These are phyloP conservation scores for Triticum urartu DNA, from an alignment of 176 grass and related monocot genomes.

Conservation along the genomic window DNA sequence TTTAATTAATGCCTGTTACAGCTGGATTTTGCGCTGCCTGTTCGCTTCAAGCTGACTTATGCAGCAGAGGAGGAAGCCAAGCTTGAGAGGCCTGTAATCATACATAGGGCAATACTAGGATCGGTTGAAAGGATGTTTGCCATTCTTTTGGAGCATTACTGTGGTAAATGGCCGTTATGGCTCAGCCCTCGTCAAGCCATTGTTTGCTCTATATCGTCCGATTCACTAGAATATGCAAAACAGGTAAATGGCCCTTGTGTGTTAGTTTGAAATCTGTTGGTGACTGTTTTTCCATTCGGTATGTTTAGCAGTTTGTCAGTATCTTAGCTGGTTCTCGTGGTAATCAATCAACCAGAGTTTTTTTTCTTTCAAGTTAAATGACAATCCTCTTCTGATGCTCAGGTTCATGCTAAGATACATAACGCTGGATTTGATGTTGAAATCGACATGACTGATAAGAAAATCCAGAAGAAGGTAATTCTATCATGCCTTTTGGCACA, in stretches of 20 bases:
- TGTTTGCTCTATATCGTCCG: conserved; percentile 73
- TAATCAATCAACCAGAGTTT: neutral
- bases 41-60: conserved; percentile 82
- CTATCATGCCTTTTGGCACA: neutral
- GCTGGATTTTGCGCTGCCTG: conserved; percentile 91
- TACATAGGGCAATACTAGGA: conserved; percentile 90
- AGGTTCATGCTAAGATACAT: conserved; percentile 73
- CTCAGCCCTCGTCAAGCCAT: conserved; percentile 97
- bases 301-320: neutral
- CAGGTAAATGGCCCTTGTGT: conserved; percentile 44
- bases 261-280: neutral
- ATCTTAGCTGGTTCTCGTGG: neutral
- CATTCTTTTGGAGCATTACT: conserved; percentile 98
- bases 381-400: neutral
- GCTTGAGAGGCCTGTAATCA: conserved; percentile 92
- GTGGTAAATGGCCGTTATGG: conserved; percentile 99
- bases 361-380: neutral
- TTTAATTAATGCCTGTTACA: conserved; percentile 46
- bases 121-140: conserved; percentile 99
- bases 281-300: neutral
- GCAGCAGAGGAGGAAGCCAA: conserved; percentile 96
- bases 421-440: conserved; percentile 79
- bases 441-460: conserved; percentile 70
- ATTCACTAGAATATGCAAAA: conserved; percentile 69
- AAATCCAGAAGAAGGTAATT: conserved; percentile 88